Evolutionary conservation across 495 filamentous ascomycete species (phyloP), one percentile per base, ranked within the genome.

Genomic region (Neurospora hispaniola): DNA sequence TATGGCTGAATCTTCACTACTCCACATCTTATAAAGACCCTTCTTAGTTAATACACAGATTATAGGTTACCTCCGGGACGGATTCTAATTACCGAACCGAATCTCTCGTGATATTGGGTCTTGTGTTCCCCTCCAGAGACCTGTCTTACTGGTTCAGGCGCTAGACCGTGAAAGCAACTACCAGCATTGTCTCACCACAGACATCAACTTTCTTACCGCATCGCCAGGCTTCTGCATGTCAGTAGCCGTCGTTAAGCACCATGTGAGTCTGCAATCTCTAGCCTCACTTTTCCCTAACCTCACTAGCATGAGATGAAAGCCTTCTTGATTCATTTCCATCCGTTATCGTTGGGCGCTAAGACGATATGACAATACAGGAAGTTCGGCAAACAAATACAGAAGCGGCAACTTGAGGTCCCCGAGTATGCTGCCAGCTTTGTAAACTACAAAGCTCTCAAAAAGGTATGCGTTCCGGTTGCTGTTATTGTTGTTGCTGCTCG

Each of bases 391-490:
- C 92, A 97, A 78, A 96, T 98, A 75, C 96, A 98, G 85, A 97
- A 96, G 87, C 90, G 94, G 81, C 95, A 98, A 86, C 93, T 99
- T 77, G 96, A 99, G 82, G 93, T 99, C 42, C 96, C 96, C 43
- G 96, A 99, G 87, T 99, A 99, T 91, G 96, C 95, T 69, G 93
- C 95, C 70, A 97, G 93, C 83, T 98, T 99, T 80, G 94, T 98
- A 70, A 98, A 99, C 83, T 99, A 99, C 85, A 99, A 99, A 85
- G 95, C 93, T 71, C 86, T 99, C 75, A 99, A 99, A 82, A 98
- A 98, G 92, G 96, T 97, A 77, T 66, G 79, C 77, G 16, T 3
- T 5, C 20, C 23, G 23, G 20, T 27, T 16, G 54, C 14, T 62
- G 14, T 42, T 31, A 14, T 27, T 16, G 23, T 16, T 62, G 7